Percentiles rank a stretch among this genome's conserved stretches.
Evolutionary conservation across 192 early-diverging fungal genomes (phyloP).

Genomic region (Chytriomyces sp.): DNA sequence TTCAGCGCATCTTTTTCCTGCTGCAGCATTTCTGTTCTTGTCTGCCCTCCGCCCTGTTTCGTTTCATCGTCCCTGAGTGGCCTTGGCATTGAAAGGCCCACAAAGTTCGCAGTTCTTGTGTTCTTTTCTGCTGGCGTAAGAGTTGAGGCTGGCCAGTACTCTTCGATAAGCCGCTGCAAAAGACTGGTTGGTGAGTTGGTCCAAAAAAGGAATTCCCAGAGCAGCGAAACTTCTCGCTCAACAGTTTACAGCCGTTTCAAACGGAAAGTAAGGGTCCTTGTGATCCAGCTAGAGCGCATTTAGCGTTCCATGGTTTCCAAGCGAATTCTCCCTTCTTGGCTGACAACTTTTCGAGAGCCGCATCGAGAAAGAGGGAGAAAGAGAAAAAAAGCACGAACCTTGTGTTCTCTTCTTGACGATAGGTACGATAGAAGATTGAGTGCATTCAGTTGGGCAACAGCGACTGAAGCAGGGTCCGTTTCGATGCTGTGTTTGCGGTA

Average conservation of each 20-base stretch:
- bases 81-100: constrained; percentile 17
- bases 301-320: constrained; percentile 36
- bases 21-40: not conserved
- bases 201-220: too few species aligned
- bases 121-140: constrained; percentile 15
- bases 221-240: not conserved
- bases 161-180: constrained; percentile 19
- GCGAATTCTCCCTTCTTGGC: constrained; percentile 29
- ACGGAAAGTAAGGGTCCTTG: too few species aligned
- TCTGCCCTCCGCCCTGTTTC: constrained; percentile 12
- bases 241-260: not conserved
- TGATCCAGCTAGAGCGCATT: constrained; percentile 19
- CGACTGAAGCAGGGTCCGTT: not conserved
- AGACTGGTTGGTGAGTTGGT: too few species aligned
- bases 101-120: constrained; percentile 7
- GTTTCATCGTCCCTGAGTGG: constrained; percentile 19
- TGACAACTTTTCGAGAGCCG: constrained; percentile 23
- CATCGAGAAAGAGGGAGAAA: constrained; percentile 23
- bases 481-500: constrained; percentile 18
- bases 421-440: constrained; percentile 11
- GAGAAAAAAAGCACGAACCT: constrained; percentile 4
- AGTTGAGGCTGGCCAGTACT: constrained; percentile 26
- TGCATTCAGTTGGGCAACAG: constrained; percentile 11
- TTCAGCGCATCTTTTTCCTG: not conserved
- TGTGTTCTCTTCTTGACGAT: constrained; percentile 12